These are phyloP conservation scores for Leccinum obscurum DNA, from an alignment of 768 basidiomycete genomes.

Conservation along the genomic window DNA sequence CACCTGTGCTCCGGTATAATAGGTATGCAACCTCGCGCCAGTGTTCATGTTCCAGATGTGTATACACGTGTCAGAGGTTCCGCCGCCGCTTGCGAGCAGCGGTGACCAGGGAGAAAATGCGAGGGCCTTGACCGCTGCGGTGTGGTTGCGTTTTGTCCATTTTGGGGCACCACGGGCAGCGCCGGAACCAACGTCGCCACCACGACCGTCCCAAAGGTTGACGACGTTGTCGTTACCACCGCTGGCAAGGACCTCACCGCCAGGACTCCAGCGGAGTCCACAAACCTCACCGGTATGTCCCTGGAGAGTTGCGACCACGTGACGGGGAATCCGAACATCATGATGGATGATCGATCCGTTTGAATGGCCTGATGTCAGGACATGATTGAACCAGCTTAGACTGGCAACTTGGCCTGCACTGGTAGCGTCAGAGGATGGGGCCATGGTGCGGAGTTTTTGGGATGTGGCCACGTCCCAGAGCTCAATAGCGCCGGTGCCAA, in stretches of 20 bases:
- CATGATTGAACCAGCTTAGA: constrained; percentile 84
- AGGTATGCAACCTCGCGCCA: constrained; percentile 85
- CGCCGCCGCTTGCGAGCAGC: constrained; percentile 90
- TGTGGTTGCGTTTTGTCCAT: constrained; percentile 91
- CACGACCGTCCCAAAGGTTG: constrained; percentile 93
- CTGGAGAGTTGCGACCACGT: constrained; percentile 87
- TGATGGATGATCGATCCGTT: constrained; percentile 98
- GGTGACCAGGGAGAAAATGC: constrained; percentile 98
- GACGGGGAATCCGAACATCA: constrained; percentile 84
- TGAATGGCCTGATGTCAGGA: constrained; percentile 84
- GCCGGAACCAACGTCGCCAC: constrained; percentile 49
- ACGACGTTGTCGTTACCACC: constrained; percentile 99
- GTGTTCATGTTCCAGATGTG: constrained; percentile 93
- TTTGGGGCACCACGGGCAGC: constrained; percentile 64
- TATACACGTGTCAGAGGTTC: constrained; percentile 89
- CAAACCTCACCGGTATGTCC: constrained; percentile 95
- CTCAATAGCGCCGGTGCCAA: constrained; percentile 83
- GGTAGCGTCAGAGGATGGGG: constrained; percentile 32
- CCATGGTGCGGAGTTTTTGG: constrained; percentile 89
- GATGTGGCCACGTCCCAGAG: constrained; percentile 89
- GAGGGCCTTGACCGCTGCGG: constrained; percentile 85
- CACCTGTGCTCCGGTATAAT: constrained; percentile 87
- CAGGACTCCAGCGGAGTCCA: constrained; percentile 84
- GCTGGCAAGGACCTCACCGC: constrained; percentile 88
- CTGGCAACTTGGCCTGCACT: constrained; percentile 69